Evolutionary conservation across 495 filamentous ascomycete genomes (phyloP).

Genomic region (Cladorrhinum samala): DNA sequence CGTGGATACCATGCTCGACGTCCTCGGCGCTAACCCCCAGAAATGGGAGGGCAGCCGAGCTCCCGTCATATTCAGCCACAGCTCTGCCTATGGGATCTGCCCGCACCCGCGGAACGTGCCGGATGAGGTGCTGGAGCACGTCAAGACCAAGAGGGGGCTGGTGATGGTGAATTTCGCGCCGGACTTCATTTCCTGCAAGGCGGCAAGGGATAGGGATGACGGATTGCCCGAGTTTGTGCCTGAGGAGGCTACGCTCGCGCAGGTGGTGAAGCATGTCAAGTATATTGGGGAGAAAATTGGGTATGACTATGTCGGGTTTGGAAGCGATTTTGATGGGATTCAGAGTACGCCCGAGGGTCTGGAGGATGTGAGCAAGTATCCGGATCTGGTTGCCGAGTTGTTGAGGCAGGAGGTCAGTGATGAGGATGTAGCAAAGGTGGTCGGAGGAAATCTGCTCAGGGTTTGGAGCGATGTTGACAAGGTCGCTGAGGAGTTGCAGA

Average conservation of each 20-base stretch:
- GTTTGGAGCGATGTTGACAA: conserved; percentile 70
- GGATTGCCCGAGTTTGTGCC: conserved; percentile 55
- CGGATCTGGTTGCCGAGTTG: conserved; percentile 69
- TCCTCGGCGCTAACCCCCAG: conserved; percentile 44
- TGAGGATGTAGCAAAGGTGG: conserved; percentile 58
- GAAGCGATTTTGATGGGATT: conserved; percentile 71
- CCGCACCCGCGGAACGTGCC: conserved; percentile 68
- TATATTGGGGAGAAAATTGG: conserved; percentile 65
- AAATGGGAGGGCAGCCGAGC: conserved; percentile 50
- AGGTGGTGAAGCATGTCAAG: conserved; percentile 69
- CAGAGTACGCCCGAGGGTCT: conserved; percentile 51
- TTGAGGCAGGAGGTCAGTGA: conserved; percentile 62
- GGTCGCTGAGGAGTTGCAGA: conserved; percentile 56
- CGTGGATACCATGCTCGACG: conserved; percentile 64
- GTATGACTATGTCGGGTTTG: conserved; percentile 68
- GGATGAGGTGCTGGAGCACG: conserved; percentile 60
- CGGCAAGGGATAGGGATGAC: conserved; percentile 46
- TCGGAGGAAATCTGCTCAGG: conserved; percentile 66
- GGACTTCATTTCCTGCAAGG: conserved; percentile 67
- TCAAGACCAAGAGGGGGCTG: conserved; percentile 54
- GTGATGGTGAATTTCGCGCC: conserved; percentile 79
- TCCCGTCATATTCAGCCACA: conserved; percentile 71
- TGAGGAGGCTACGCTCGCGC: conserved; percentile 63
- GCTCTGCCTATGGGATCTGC: conserved; percentile 58
- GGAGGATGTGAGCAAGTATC: conserved; percentile 79